A percentile compares a stretch with the other conserved stretches of the same genome.
phyloP scores from a whole-genome alignment of 2,329 filamentous ascomycete genomes.

The Colletotrichum paranaense region DNA sequence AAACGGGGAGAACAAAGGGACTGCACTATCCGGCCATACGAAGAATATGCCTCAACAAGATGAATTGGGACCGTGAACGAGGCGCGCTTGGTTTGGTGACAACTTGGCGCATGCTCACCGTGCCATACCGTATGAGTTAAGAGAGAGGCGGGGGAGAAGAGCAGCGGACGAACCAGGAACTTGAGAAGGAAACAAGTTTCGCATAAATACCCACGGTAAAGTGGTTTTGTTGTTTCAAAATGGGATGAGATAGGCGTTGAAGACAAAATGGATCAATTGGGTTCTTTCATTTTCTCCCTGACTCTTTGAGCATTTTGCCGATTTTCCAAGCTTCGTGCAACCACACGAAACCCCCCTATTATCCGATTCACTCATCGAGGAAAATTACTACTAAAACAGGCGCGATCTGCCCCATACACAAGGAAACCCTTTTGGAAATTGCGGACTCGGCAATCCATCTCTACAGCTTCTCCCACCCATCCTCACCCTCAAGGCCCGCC shows the following conservation, averaged over 20 bases:
- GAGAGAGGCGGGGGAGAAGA: not conserved
- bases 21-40: not conserved
- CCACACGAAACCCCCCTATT: not conserved
- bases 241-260: slow-evolving; percentile 52
- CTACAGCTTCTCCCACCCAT: slow-evolving; percentile 49
- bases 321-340: slow-evolving; percentile 10
- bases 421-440: not conserved
- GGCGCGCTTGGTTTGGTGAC: not conserved
- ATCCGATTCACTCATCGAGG: not conserved
- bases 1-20: not conserved
- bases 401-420: not conserved
- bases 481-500: slow-evolving; percentile 62
- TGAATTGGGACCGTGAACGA: not conserved
- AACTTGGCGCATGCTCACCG: not conserved
- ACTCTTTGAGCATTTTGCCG: slow-evolving; percentile 12
- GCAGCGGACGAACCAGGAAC: not conserved
- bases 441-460: not conserved
- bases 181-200: slow-evolving; percentile 10
- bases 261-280: slow-evolving; percentile 40
- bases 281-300: not conserved
- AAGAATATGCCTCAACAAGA: not conserved
- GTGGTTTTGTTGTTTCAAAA: slow-evolving; percentile 39
- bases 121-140: not conserved
- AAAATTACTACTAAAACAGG: not conserved
- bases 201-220: slow-evolving; percentile 36